These are phyloP conservation scores for Saturnispora gosingensis DNA, from an alignment of 805 yeast genomes.

Conservation along the genomic window DNA sequence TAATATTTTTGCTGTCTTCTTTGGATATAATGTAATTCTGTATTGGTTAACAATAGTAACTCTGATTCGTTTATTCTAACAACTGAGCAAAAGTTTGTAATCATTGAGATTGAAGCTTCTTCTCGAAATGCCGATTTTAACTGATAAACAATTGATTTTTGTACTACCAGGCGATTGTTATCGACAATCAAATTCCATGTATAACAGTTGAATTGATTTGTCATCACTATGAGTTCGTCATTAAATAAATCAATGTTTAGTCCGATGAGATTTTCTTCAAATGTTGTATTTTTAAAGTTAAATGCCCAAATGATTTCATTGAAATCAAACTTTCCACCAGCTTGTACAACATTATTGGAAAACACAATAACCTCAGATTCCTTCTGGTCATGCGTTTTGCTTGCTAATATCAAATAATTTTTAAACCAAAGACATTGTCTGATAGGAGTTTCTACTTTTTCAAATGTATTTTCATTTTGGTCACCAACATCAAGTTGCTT, in stretches of 20 bases:
- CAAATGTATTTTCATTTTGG: constrained; percentile 17
- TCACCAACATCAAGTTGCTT: constrained; percentile 30
- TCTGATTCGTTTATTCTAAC: constrained; percentile 24
- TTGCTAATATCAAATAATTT: constrained; percentile 24
- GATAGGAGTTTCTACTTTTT: constrained; percentile 25
- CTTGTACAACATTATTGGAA: constrained; percentile 19
- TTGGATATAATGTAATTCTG: constrained; percentile 23
- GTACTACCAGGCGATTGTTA: constrained; percentile 12
- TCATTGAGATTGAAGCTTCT: constrained; percentile 14
- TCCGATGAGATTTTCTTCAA: constrained; percentile 22
- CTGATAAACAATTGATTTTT: constrained; percentile 21
- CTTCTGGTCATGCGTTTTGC: constrained; percentile 15
- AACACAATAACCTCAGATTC: constrained; percentile 26
- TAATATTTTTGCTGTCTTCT: constrained; percentile 19
- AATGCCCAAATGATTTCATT: constrained; percentile 29
- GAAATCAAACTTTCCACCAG: constrained; percentile 18
- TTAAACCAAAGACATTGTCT: constrained; percentile 32
- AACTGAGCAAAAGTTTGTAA: constrained; percentile 20
- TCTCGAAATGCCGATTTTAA: constrained; percentile 21
- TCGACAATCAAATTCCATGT: constrained; percentile 24
- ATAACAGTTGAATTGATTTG: constrained; percentile 27
- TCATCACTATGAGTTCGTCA: constrained; percentile 25
- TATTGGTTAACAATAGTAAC: constrained; percentile 22
- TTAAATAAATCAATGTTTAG: constrained; percentile 23
- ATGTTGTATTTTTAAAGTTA: constrained; percentile 22